phyloP scores from a whole-genome alignment of 2,329 filamentous ascomycete species.

The Neodidymelliopsis sp. region DNA sequence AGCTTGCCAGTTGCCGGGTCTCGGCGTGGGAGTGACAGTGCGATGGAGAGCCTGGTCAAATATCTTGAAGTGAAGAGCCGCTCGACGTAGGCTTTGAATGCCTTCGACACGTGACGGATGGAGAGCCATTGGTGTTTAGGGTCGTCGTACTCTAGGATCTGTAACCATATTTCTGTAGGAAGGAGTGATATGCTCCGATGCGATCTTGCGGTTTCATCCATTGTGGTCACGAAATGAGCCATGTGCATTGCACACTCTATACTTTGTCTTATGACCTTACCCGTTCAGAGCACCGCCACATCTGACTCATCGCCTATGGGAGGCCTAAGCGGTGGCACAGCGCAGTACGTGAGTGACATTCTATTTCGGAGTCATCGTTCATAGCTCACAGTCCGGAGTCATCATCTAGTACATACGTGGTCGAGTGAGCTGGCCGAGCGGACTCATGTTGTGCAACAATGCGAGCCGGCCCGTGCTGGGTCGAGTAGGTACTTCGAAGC shows the following conservation, averaged over 20 bases:
- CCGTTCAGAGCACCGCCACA: not conserved
- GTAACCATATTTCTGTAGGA: conserved; percentile 29
- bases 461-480: not conserved
- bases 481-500: not conserved
- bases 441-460: conserved; percentile 1
- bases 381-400: no score
- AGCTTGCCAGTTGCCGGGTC: conserved; percentile 25
- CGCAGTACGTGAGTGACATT: not conserved
- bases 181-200: conserved; percentile 1
- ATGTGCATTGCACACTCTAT: not conserved
- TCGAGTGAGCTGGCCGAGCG: not conserved
- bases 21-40: conserved; percentile 28
- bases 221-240: not conserved
- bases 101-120: conserved; percentile 26
- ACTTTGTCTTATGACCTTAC: not conserved
- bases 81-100: conserved; percentile 26
- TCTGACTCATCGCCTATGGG: conserved; percentile 8
- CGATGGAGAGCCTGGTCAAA: conserved; percentile 21
- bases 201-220: not conserved
- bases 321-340: conserved; percentile 5
- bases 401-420: no score
- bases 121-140: conserved; percentile 27
- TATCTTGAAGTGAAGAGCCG: conserved; percentile 25
- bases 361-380: not conserved
- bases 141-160: conserved; percentile 24